A percentile compares a stretch with the other conserved stretches of the same genome.
These are phyloP conservation scores for Melanomma pulvis-pyrius DNA, from an alignment of 495 filamentous ascomycete genomes.

Conservation along the genomic window DNA sequence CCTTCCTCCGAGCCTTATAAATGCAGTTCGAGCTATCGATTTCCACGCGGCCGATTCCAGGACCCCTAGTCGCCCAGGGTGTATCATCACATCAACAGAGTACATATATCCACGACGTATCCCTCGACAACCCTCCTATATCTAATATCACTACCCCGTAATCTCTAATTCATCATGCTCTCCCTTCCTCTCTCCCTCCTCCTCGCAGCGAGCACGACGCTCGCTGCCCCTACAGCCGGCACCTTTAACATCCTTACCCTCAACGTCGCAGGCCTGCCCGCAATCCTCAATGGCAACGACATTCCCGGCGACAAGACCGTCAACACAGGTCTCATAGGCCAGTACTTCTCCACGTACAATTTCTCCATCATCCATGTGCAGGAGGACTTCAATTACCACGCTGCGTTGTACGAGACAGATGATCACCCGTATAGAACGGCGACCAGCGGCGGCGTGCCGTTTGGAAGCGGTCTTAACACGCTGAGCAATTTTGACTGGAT, in stretches of 20 bases:
- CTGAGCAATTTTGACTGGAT: conserved; percentile 59
- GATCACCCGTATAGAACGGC: conserved; percentile 60
- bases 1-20: not conserved
- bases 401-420: conserved; percentile 58
- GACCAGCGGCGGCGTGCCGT: conserved; percentile 61
- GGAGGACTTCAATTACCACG: conserved; percentile 71
- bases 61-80: not conserved
- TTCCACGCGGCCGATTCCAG: not conserved
- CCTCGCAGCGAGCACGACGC: not conserved
- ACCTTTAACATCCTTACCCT: conserved; percentile 43
- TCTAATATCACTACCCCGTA: not conserved
- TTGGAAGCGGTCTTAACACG: conserved; percentile 65
- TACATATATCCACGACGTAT: not conserved
- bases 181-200: not conserved
- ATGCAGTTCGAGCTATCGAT: not conserved
- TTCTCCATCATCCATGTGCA: conserved; percentile 65
- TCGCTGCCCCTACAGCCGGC: conserved; percentile 18
- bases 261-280: conserved; percentile 56
- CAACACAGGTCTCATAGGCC: conserved; percentile 54
- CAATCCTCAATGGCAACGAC: conserved; percentile 53
- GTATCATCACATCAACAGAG: not conserved
- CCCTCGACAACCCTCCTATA: not conserved
- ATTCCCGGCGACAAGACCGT: conserved; percentile 58
- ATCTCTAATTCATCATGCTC: conserved; percentile 15
- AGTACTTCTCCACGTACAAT: conserved; percentile 53